phyloP scores from a whole-genome alignment of 2,329 filamentous ascomycete genomes.

The Apiospora arundinis region DNA sequence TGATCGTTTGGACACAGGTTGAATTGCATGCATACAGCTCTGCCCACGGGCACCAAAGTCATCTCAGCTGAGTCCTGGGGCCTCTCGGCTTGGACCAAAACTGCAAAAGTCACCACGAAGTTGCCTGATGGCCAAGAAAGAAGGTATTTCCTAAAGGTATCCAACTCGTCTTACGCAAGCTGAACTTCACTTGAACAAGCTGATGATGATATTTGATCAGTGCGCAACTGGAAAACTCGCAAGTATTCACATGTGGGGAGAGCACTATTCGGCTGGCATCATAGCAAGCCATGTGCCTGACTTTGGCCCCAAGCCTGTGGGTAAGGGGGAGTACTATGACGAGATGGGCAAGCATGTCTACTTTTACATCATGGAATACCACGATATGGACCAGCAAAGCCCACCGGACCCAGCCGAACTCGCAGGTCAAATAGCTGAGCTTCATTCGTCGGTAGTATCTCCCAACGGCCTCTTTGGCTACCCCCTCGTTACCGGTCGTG shows the following conservation, averaged over 20 bases:
- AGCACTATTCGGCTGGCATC: conserved; percentile 14
- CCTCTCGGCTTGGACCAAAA: conserved; percentile 35
- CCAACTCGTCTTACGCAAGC: conserved; percentile 37
- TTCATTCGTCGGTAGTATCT: conserved; percentile 31
- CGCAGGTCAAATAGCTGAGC: conserved; percentile 16
- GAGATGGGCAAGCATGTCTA: conserved; percentile 30
- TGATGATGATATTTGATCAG: background rate
- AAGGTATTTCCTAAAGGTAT: conserved; percentile 37
- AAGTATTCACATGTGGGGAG: background rate
- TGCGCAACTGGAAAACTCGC: background rate
- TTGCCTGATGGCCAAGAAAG: conserved; percentile 28
- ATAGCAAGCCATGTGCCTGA: conserved; percentile 29
- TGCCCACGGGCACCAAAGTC: conserved; percentile 32
- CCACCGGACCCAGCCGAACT: conserved; percentile 28
- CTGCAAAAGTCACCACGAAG: conserved; percentile 32
- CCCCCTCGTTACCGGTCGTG: background rate
- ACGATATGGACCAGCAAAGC: conserved; percentile 39
- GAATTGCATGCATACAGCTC: background rate
- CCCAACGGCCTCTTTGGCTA: background rate
- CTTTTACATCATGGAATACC: conserved; percentile 38
- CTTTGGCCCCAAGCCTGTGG: conserved; percentile 34
- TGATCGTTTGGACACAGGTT: background rate
- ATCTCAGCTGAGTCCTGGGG: conserved; percentile 33
- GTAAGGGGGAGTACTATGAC: conserved; percentile 32
- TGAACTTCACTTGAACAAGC: conserved; percentile 29